Evolutionary conservation across 129 eudicot species (phyloP).

Genomic region (Flaveria ramosissima): DNA sequence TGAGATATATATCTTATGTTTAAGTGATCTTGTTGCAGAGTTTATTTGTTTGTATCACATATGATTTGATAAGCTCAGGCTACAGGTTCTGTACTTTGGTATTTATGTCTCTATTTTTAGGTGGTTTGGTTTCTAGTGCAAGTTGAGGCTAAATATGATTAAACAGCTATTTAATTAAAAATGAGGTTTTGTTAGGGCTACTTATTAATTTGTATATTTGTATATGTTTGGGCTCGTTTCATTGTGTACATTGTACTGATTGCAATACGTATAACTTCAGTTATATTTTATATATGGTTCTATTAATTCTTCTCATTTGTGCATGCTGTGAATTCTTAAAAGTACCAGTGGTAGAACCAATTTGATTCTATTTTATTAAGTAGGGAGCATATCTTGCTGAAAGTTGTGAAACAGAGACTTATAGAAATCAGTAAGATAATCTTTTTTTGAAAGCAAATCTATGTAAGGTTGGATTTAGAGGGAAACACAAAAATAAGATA

Average conservation of each 20-base stretch:
- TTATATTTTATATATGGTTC: not conserved
- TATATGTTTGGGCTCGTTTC: constrained; percentile 3
- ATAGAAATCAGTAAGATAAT: not conserved
- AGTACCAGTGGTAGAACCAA: not conserved
- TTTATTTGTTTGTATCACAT: not conserved
- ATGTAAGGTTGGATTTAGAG: not conserved
- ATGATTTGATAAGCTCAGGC: not conserved
- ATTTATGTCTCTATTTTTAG: not conserved
- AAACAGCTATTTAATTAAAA: not conserved
- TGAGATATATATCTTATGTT: not conserved
- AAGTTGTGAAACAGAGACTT: not conserved
- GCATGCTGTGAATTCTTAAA: constrained; percentile 10
- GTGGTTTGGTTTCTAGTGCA: not conserved
- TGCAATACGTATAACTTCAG: not conserved
- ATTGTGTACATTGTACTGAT: constrained; percentile 11
- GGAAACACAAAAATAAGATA: not conserved
- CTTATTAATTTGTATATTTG: not conserved
- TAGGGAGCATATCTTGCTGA: not conserved
- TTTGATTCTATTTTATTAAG: not conserved
- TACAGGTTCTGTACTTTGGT: not conserved
- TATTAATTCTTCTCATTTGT: not conserved
- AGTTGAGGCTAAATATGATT: not conserved
- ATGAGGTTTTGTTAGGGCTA: not conserved
- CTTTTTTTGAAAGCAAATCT: not conserved
- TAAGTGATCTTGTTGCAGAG: not conserved